Evolutionary conservation across 768 basidiomycete species (phyloP).

Genomic region (Russula earlei): DNA sequence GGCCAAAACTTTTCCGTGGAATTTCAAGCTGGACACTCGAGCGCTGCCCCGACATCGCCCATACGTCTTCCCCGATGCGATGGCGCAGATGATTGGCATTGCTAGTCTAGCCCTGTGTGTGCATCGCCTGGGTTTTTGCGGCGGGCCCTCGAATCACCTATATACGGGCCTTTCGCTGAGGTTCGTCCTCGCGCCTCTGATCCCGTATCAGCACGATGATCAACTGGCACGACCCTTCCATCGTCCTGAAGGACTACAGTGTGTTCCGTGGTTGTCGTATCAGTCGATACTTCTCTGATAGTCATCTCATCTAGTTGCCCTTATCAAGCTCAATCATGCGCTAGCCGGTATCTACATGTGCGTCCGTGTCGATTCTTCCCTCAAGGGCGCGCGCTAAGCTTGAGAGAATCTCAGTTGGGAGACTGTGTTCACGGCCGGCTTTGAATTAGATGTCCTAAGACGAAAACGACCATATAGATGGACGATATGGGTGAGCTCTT

Average conservation of each 20-base stretch:
- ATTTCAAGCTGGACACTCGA: no score
- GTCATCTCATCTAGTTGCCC: not conserved
- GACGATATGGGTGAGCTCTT: conserved; percentile 4
- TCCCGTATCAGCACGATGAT: conserved; percentile 1
- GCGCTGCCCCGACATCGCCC: not conserved
- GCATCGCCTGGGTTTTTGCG: not conserved
- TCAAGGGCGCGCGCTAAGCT: not conserved
- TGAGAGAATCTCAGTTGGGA: conserved; percentile 1
- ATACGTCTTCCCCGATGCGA: not conserved
- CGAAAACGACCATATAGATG: conserved; percentile 7
- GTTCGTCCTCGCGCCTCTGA: not conserved
- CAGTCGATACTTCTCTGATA: not conserved
- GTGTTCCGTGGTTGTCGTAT: not conserved
- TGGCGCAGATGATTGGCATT: not conserved
- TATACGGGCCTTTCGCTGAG: not conserved
- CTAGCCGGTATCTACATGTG: conserved; percentile 1
- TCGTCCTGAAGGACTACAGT: not conserved
- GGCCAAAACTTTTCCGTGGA: no score
- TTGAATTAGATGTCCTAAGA: conserved; percentile 1
- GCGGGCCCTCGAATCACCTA: not conserved
- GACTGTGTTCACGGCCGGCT: not conserved
- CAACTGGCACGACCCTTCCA: conserved; percentile 1
- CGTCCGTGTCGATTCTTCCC: not conserved
- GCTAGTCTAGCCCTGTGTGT: not conserved
- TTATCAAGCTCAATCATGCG: not conserved